Evolutionary conservation across 257 asterid genomes (phyloP).

Genomic region (Gynochthodes officinalis): DNA sequence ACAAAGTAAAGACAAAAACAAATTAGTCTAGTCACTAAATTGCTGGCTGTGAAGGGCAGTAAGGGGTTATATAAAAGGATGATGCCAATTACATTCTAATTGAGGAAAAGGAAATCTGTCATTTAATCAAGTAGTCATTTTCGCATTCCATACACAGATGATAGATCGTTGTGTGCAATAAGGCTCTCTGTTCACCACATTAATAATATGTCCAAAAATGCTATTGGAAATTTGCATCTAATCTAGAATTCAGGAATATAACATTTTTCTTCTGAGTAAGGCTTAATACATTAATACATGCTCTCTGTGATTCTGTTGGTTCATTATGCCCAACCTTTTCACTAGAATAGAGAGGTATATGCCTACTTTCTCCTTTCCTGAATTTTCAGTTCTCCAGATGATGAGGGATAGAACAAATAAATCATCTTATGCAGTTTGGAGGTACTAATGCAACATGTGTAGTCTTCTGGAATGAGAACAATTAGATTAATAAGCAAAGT

Average conservation of each 20-base stretch:
- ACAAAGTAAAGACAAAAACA: slow-evolving; percentile 13
- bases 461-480: not conserved
- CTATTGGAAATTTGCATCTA: not conserved
- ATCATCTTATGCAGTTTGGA: not conserved
- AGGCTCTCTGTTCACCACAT: not conserved
- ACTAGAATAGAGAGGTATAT: no score
- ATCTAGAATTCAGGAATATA: no score
- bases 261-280: not conserved
- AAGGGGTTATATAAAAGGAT: not conserved
- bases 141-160: not conserved
- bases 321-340: not conserved
- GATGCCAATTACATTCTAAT: not conserved
- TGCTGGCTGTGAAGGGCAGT: not conserved
- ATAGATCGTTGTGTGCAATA: not conserved
- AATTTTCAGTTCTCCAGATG: not conserved
- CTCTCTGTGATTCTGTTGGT: not conserved
- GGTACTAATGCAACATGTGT: not conserved
- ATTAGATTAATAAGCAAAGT: not conserved
- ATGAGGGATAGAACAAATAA: not conserved
- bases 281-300: not conserved
- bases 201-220: not conserved
- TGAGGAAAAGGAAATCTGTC: not conserved
- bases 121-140: not conserved
- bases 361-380: not conserved
- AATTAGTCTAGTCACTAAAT: not conserved